Conservation (phyloP, 164 flowering plant genomes). For the Magnolia changhungtana region DNA sequence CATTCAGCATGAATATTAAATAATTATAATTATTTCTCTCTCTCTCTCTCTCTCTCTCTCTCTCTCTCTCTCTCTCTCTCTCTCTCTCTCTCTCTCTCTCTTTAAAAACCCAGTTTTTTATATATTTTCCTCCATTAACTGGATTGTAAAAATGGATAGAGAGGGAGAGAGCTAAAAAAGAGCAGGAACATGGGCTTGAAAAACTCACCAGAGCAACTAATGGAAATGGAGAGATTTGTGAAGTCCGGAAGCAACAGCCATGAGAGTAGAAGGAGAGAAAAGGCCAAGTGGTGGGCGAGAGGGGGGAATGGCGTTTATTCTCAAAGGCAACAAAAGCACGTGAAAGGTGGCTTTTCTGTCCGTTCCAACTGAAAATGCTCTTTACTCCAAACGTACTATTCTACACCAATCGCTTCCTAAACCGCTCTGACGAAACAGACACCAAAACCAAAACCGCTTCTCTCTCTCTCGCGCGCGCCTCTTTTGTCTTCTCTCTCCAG, state of each 20-base stretch:
- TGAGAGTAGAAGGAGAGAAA: not conserved
- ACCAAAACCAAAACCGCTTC: not conserved
- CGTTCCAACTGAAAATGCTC: not conserved
- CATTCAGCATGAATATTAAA: no score
- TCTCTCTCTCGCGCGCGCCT: not conserved
- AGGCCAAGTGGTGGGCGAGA: not conserved
- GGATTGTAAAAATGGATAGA: not conserved
- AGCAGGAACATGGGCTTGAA: not conserved
- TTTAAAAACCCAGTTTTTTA: not conserved
- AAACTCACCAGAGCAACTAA: not conserved
- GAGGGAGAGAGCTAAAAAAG: not conserved
- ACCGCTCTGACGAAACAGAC: not conserved
- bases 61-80: no score
- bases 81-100: no score
- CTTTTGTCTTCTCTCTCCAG: no score
- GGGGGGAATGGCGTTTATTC: not conserved
- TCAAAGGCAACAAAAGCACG: constrained; percentile 11
- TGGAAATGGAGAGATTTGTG: not conserved
- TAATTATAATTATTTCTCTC: no score
- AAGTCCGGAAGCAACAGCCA: not conserved
- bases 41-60: no score
- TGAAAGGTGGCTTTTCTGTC: constrained; percentile 5
- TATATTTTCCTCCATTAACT: not conserved
- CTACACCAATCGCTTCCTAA: not conserved
- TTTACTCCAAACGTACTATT: not conserved